These are phyloP conservation scores for Melocanna baccifera DNA, from an alignment of 176 grass and related monocot genomes.

Conservation along the genomic window DNA sequence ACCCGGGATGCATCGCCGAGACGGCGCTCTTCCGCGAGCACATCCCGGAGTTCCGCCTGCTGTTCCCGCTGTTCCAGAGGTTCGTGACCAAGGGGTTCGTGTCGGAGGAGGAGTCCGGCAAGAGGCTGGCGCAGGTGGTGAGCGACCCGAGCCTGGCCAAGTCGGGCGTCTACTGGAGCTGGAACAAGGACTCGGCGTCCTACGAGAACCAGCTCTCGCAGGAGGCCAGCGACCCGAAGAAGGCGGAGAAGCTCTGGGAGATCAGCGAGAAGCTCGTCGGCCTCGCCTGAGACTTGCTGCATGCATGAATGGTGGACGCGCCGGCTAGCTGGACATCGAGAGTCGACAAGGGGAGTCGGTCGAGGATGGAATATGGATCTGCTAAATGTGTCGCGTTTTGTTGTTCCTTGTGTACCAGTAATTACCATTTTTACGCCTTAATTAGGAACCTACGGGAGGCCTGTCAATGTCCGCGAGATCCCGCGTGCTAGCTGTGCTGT, in stretches of 20 bases:
- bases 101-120: conserved; percentile 74
- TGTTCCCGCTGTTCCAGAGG: conserved; percentile 88
- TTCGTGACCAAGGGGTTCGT: conserved; percentile 82
- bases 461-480: background rate
- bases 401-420: background rate
- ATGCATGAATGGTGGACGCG: background rate
- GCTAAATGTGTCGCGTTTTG: conserved; percentile 14
- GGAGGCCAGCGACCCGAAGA: conserved; percentile 77
- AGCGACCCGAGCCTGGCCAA: conserved; percentile 81
- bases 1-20: conserved; percentile 82
- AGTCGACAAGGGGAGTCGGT: background rate
- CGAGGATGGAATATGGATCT: background rate
- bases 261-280: conserved; percentile 90
- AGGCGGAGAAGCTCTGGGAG: conserved; percentile 78
- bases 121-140: conserved; percentile 86
- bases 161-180: conserved; percentile 98
- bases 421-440: background rate
- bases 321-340: background rate
- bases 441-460: background rate
- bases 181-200: conserved; percentile 87
- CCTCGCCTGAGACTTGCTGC: conserved; percentile 35
- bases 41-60: conserved; percentile 64
- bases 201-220: conserved; percentile 90
- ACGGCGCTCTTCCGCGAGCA: conserved; percentile 83
- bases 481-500: conserved; percentile 25